Evolutionary conservation across 2,329 filamentous ascomycete species (phyloP).

Genomic region (Trichoderma guizhouense): DNA sequence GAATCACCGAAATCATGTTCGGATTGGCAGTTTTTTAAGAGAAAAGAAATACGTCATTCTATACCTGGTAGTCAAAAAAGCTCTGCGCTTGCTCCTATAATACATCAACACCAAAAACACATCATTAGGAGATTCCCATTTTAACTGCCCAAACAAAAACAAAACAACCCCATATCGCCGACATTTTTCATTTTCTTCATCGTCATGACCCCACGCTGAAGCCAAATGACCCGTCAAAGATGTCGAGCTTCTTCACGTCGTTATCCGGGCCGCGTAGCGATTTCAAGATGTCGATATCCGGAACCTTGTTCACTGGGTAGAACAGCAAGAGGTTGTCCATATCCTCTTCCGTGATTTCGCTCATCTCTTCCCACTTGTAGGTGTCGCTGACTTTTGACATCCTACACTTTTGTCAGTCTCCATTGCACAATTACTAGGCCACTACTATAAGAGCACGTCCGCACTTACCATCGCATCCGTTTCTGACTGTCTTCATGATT

Average conservation of each 20-base stretch:
- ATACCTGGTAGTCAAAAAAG: not conserved
- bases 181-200: too few species aligned
- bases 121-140: not conserved
- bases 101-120: conserved; percentile 9
- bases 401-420: conserved; percentile 44
- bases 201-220: conserved; percentile 49
- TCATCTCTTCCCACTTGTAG: conserved; percentile 82
- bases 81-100: not conserved
- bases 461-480: conserved; percentile 77
- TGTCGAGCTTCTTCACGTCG: conserved; percentile 45
- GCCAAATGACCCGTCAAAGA: conserved; percentile 59
- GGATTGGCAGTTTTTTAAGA: not conserved
- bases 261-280: conserved; percentile 48
- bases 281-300: conserved; percentile 52
- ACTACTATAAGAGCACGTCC: not conserved
- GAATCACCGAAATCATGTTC: not conserved
- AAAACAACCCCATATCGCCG: not conserved
- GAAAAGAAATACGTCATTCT: not conserved
- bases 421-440: not conserved
- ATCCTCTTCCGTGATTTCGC: conserved; percentile 74
- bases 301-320: conserved; percentile 59
- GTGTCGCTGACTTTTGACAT: conserved; percentile 89
- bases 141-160: not conserved
- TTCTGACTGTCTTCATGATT: conserved; percentile 71
- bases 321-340: conserved; percentile 81